Percentiles rank a stretch among this genome's conserved stretches.
Conservation (phyloP, 1,284 basidiomycete species). For the Caloboletus firmus region DNA sequence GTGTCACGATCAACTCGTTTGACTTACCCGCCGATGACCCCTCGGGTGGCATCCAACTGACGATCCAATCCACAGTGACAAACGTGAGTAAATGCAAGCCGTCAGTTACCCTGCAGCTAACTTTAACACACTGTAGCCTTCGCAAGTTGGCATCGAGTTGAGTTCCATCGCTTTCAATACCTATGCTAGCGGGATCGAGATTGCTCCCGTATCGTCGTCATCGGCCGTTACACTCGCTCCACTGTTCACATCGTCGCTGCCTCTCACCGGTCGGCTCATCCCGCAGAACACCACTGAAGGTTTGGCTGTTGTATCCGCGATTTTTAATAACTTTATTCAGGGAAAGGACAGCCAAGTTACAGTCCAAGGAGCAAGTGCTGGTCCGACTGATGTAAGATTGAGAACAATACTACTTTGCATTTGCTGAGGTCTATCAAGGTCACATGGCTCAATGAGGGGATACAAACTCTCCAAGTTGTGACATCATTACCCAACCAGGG, state of each 20-base stretch:
- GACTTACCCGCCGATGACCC: slow-evolving; percentile 75
- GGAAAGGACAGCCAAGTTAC: slow-evolving; percentile 61
- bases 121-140: slow-evolving; percentile 46
- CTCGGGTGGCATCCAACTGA: slow-evolving; percentile 72
- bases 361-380: slow-evolving; percentile 66
- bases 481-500: slow-evolving; percentile 69
- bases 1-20: slow-evolving; percentile 68
- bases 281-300: slow-evolving; percentile 58
- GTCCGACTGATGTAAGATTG: slow-evolving; percentile 53
- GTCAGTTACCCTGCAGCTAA: slow-evolving; percentile 3
- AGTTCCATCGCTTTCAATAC: slow-evolving; percentile 64
- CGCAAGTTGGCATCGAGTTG: slow-evolving; percentile 74
- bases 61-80: slow-evolving; percentile 57
- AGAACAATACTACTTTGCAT: background rate
- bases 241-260: slow-evolving; percentile 52
- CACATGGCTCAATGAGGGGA: slow-evolving; percentile 75
- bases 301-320: slow-evolving; percentile 58
- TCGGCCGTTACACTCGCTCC: slow-evolving; percentile 58
- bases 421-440: slow-evolving; percentile 42
- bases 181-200: slow-evolving; percentile 51
- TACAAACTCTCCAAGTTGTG: slow-evolving; percentile 61
- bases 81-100: slow-evolving; percentile 47
- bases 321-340: slow-evolving; percentile 77
- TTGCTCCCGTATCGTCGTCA: slow-evolving; percentile 59
- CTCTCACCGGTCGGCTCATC: slow-evolving; percentile 64